Base-by-base conservation (phyloP, 2,329 filamentous ascomycete species). In the Paracamarosporium sp. region DNA sequence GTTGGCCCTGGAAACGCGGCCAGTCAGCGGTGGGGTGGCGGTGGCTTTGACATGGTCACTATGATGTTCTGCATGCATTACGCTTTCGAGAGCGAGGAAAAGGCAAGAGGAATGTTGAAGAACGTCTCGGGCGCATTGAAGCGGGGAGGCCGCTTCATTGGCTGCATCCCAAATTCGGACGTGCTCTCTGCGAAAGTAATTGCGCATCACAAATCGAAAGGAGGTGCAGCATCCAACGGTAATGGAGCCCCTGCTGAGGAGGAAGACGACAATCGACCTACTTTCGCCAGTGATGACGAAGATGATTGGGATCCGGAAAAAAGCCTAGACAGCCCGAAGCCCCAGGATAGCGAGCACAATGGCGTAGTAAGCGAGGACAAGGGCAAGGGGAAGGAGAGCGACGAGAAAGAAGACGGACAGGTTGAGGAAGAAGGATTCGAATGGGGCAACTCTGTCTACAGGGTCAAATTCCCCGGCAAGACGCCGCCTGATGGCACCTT, bases 11-110 rank as follows among this genome's bases (percentile, higher is more conserved):
- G 82, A 24, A 77, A 83, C 31, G 81, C 84, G 66, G 80, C 80
- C 79, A 90, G 87, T 76, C 72, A 75, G 63, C 88, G 87, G 36
- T 88, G 85, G 78, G 87, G 87, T 52, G 90, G 90, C 54, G 93
- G 94, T 38, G 81, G 81, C 4, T 99, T 98, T 68, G 95, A 99
- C 74, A 91, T 98, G 40, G 94, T 99, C 62, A 93, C 90, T 72
- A 97, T 97, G 87, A 99, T 99, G 95, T 99, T 99, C 77, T 96
- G 93, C 70, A 95, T 99, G 88, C 95, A 99, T 79, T 99, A 99
- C 76, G 93, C 95, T 5, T 99, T 98, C 67, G 95, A 98, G 80
- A 92, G 84, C 51, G 94, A 99, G 76, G 86, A 87, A 46, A 96
- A 97, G 76, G 92, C 94, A 2, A 87, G 92, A 43, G 91, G 87